Base-by-base conservation (phyloP, 2,329 filamentous ascomycete genomes). In the Ophiostoma triangulosporum region DNA sequence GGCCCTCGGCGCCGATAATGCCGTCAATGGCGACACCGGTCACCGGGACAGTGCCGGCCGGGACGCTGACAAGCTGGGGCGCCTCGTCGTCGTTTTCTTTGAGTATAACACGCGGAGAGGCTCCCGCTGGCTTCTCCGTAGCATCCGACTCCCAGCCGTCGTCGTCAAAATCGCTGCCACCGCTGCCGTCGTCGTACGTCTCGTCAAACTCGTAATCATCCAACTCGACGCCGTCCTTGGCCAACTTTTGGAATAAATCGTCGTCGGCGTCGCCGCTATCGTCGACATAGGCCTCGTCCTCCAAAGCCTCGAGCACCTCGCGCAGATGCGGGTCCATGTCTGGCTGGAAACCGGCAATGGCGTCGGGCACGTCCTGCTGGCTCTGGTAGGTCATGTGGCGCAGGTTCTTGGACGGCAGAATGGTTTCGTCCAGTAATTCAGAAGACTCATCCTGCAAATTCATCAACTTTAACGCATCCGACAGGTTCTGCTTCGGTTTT, bases 241-340 rank as follows among this genome's bases (percentile, higher is more conserved):
- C 66, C 15, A 73, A 63, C 53, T 66, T 66, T 54, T 72, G 80
- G 67, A 98, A 97, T 51, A 97, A 70, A 53, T 93, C 86, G 24
- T 93, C 88, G 55, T 91, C 86, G n/a, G 90, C 86, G 29, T 86
- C 77, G 49, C 20, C 32, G 15, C 86, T 86, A n/a, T 93, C 87
- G 33, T 86, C 77, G 6, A 98, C 90, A 64, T 88, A 98, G 2
- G 86, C 91, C 24, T 98, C 93, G 63, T 98, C 93, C 49, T 98
- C 93, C 29, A 98, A 71, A 11, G 93, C 93, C 68, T 96, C 90
- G 24, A 98, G 70, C 5, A 90, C 89, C 67, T 98, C 93, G 46
- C 93, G 79, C 60, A 98, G 67, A 36, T 91, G 77, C 2, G 90
- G 90, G 63, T 98, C 94, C 93, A 98, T 97, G 64, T 97, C 90